phyloP scores from a whole-genome alignment of 2,329 filamentous ascomycete genomes.

The Beauveria varroae region DNA sequence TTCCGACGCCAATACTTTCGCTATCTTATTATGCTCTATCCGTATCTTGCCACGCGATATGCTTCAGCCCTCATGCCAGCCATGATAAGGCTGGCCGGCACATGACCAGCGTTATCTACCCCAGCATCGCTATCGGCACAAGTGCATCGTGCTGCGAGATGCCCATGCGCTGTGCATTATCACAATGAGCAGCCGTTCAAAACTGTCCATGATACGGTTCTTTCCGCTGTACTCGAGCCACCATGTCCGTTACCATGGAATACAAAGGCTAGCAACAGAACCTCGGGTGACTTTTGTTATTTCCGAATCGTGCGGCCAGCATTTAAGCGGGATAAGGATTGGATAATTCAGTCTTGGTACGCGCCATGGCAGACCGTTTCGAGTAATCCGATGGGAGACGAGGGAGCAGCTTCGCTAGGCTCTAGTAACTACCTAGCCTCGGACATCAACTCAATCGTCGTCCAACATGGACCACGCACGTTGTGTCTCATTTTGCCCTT shows the following conservation, averaged over 20 bases:
- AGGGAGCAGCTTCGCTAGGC: background rate
- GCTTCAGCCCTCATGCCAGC: background rate
- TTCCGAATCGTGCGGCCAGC: slow-evolving; percentile 1
- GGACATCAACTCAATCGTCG: no score
- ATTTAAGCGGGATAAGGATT: background rate
- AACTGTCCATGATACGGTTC: slow-evolving; percentile 6
- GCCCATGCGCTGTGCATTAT: background rate
- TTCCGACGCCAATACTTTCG: background rate
- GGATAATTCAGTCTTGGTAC: background rate
- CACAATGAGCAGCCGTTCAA: background rate
- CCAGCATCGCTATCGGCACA: slow-evolving; percentile 4
- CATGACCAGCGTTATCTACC: slow-evolving; percentile 1
- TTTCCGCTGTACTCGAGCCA: background rate
- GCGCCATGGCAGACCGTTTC: background rate
- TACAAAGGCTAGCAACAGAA: background rate
- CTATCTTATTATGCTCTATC: background rate
- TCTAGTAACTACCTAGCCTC: background rate
- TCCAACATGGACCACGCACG: background rate
- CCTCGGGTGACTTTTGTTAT: no score
- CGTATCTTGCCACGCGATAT: background rate
- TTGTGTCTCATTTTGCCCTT: background rate
- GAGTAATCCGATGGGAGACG: slow-evolving; percentile 1
- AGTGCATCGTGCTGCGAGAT: background rate
- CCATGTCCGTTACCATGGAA: background rate
- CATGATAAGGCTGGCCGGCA: slow-evolving; percentile 1